Evolutionary conservation across 768 basidiomycete genomes (phyloP).

Genomic region (Nidula microcarpa): DNA sequence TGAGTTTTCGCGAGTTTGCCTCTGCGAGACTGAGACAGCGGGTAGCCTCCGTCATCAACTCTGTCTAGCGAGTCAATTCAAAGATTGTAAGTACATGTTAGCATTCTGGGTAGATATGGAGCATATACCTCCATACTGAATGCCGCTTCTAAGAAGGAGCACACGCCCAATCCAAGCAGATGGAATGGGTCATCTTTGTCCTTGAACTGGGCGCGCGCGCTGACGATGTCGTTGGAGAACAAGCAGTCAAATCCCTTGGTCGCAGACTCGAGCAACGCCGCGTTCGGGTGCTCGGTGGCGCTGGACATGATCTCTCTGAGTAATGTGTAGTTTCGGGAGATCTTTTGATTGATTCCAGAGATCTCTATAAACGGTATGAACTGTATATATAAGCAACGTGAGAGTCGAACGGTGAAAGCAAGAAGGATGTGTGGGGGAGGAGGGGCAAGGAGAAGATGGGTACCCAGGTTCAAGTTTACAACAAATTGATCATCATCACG

Average conservation of each 20-base stretch:
- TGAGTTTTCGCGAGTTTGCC: slow-evolving; percentile 53
- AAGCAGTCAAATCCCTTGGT: slow-evolving; percentile 61
- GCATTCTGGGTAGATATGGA: neutral
- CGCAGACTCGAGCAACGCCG: slow-evolving; percentile 30
- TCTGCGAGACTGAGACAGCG: slow-evolving; percentile 55
- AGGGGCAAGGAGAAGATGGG: too few relatives aligned
- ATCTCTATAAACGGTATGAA: too few relatives aligned
- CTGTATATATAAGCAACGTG: too few relatives aligned
- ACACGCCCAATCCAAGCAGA: slow-evolving; percentile 66
- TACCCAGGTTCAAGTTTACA: too few relatives aligned
- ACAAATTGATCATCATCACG: too few relatives aligned
- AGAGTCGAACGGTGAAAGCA: too few relatives aligned
- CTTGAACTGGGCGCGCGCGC: slow-evolving; percentile 50
- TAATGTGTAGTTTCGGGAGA: neutral
- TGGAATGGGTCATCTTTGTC: slow-evolving; percentile 63
- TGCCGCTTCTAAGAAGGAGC: slow-evolving; percentile 73
- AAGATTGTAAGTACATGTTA: neutral
- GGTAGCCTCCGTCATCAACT: slow-evolving; percentile 61
- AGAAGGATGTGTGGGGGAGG: too few relatives aligned
- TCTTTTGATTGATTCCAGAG: too few relatives aligned
- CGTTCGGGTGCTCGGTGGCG: slow-evolving; percentile 17
- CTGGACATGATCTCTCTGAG: neutral
- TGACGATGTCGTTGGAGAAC: slow-evolving; percentile 63
- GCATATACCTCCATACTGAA: slow-evolving; percentile 72
- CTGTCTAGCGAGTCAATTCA: slow-evolving; percentile 31